Conservation (phyloP, 352 stramenopile genomes). For the Pythium insidiosum region DNA sequence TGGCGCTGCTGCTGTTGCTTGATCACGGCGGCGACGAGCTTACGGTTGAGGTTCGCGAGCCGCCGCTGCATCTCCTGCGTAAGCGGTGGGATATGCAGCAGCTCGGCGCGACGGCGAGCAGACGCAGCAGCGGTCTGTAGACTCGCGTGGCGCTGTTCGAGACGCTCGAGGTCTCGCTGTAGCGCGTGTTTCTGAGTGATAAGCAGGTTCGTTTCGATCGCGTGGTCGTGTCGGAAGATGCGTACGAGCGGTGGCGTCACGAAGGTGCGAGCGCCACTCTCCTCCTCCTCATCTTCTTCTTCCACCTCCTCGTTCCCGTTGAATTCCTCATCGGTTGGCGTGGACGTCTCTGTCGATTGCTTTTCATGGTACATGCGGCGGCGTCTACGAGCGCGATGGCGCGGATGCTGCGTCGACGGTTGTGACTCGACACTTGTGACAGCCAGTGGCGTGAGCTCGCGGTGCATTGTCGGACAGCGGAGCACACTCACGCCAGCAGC, state of each 20-base stretch:
- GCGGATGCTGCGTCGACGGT: too few species aligned
- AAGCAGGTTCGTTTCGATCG: conserved; percentile 38
- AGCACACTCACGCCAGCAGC: conserved; percentile 53
- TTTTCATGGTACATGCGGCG: too few species aligned
- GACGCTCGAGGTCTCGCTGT: conserved; percentile 30
- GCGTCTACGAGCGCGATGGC: too few species aligned
- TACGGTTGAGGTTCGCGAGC: conserved; percentile 53
- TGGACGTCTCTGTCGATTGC: too few species aligned
- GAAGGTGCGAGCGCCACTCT: too few species aligned
- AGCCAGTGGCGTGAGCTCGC: too few species aligned
- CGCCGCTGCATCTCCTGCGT: conserved; percentile 31
- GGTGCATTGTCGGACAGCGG: conserved; percentile 26
- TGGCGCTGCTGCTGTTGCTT: conserved; percentile 28
- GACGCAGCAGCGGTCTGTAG: neutral
- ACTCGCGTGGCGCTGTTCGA: conserved; percentile 1
- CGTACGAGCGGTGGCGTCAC: conserved; percentile 33
- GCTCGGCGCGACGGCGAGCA: conserved; percentile 22
- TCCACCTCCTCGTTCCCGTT: conserved; percentile 1
- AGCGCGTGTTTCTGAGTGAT: conserved; percentile 54
- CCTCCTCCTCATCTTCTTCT: too few species aligned
- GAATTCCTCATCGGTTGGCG: neutral
- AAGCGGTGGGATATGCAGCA: conserved; percentile 44
- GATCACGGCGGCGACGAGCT: conserved; percentile 43
- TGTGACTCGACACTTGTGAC: too few species aligned
- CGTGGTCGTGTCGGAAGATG: conserved; percentile 35